phyloP scores from a whole-genome alignment of 257 asterid genomes.

The Solanum neorickii region DNA sequence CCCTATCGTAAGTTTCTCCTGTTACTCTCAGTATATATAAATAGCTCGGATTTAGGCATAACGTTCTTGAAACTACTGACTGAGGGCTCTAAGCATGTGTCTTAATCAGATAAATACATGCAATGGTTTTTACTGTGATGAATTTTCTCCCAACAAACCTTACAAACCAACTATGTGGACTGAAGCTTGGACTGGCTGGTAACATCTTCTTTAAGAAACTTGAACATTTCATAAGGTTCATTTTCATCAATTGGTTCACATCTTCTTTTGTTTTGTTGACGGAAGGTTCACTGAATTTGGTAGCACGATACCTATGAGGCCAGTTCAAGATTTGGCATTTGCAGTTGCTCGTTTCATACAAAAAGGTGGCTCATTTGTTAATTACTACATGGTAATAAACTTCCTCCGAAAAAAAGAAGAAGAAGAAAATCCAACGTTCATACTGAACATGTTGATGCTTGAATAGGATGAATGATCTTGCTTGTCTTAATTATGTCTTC shows the following conservation, averaged over 20 bases:
- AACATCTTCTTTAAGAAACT: too few species aligned
- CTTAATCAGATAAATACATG: conserved; percentile 50
- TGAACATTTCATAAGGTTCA: background rate
- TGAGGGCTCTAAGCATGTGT: background rate
- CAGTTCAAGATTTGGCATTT: conserved; percentile 65
- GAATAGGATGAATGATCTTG: background rate
- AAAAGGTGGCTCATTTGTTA: conserved; percentile 52
- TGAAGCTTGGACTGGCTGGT: conserved; percentile 80
- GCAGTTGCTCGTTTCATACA: conserved; percentile 60
- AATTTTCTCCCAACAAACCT: conserved; percentile 53
- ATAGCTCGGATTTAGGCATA: background rate
- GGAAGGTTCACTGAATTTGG: conserved; percentile 60
- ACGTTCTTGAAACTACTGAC: background rate
- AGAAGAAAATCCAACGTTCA: background rate
- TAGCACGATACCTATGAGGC: conserved; percentile 41
- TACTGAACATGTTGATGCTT: background rate
- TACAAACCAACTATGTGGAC: conserved; percentile 68
- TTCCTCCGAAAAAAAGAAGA: background rate
- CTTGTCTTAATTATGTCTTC: background rate
- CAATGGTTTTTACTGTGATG: conserved; percentile 60
- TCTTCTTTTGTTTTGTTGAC: background rate
- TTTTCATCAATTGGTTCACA: background rate
- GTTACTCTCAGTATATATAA: background rate
- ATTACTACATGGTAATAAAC: conserved; percentile 56
- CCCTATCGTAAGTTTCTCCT: conserved; percentile 30